Conservation (phyloP, 1,284 basidiomycete species). For the Entoloma clypeatum region DNA sequence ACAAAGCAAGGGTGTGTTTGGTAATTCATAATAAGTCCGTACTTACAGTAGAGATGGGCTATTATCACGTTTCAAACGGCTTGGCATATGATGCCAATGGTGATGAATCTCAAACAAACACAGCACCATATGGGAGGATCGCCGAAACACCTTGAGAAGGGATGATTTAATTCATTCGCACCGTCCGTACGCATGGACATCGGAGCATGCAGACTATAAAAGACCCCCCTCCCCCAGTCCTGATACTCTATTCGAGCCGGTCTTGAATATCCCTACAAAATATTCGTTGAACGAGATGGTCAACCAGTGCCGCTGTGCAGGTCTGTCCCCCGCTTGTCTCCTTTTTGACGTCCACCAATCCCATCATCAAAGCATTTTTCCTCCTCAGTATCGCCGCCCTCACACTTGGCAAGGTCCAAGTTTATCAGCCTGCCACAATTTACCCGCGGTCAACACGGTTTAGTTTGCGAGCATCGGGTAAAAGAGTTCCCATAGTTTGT, state of each 20-base stretch:
- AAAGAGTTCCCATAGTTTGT: slow-evolving; percentile 16
- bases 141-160: too few species aligned
- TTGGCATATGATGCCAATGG: too few species aligned
- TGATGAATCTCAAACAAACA: slow-evolving; percentile 15
- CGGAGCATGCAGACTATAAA: slow-evolving; percentile 5
- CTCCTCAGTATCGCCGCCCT: slow-evolving; percentile 10
- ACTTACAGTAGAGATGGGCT: not conserved
- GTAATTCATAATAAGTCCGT: slow-evolving; percentile 29
- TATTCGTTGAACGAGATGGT: slow-evolving; percentile 10
- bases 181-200: too few species aligned
- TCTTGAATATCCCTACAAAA: slow-evolving; percentile 13
- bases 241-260: slow-evolving; percentile 15
- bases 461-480: slow-evolving; percentile 12
- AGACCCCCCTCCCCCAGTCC: not conserved
- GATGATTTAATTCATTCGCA: too few species aligned
- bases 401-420: slow-evolving; percentile 12
- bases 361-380: slow-evolving; percentile 16
- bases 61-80: not conserved
- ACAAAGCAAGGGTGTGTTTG: slow-evolving; percentile 63
- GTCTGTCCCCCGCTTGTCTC: slow-evolving; percentile 3
- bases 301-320: slow-evolving; percentile 17
- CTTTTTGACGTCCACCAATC: too few species aligned
- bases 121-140: too few species aligned
- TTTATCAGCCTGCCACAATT: slow-evolving; percentile 12
- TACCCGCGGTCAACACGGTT: slow-evolving; percentile 15